phyloP scores from a whole-genome alignment of 2,329 filamentous ascomycete species.

The Neonectria ditissima region DNA sequence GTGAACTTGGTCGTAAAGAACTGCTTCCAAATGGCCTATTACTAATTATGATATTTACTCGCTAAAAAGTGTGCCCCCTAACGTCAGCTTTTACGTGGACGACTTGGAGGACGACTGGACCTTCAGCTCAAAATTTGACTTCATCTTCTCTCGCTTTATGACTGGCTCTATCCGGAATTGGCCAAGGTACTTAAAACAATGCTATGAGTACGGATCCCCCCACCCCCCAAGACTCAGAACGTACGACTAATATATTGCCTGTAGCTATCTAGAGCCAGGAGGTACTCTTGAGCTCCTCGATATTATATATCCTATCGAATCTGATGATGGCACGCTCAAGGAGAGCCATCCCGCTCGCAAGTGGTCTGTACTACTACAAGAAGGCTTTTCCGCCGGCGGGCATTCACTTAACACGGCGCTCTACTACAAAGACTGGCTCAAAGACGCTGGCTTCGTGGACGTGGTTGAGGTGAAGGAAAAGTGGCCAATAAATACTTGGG shows the following conservation, averaged over 20 bases:
- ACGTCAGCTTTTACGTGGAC: constrained; percentile 28
- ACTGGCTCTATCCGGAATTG: constrained; percentile 30
- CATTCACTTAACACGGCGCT: constrained; percentile 11
- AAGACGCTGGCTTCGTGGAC: constrained; percentile 18
- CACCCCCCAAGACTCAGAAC: neutral
- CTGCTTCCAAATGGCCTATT: no score
- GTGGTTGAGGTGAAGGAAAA: constrained; percentile 16
- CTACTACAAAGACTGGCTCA: constrained; percentile 28
- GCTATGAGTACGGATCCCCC: constrained; percentile 14
- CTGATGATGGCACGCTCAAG: constrained; percentile 13
- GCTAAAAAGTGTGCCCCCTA: constrained; percentile 26
- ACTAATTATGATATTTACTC: no score
- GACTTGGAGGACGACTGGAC: constrained; percentile 28
- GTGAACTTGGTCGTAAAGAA: no score
- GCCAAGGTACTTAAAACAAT: constrained; percentile 31
- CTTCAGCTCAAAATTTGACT: constrained; percentile 28
- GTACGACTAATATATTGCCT: neutral
- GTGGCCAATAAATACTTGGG: constrained; percentile 28
- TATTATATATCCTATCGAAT: constrained; percentile 27
- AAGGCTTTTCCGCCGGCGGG: constrained; percentile 3
- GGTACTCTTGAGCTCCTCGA: constrained; percentile 30
- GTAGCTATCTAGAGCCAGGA: constrained; percentile 21
- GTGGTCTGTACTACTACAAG: constrained; percentile 22
- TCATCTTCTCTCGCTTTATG: constrained; percentile 30
- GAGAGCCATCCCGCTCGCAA: constrained; percentile 15